These are phyloP conservation scores for Liquidambar formosana DNA, from an alignment of 164 flowering plant genomes.

Conservation along the genomic window DNA sequence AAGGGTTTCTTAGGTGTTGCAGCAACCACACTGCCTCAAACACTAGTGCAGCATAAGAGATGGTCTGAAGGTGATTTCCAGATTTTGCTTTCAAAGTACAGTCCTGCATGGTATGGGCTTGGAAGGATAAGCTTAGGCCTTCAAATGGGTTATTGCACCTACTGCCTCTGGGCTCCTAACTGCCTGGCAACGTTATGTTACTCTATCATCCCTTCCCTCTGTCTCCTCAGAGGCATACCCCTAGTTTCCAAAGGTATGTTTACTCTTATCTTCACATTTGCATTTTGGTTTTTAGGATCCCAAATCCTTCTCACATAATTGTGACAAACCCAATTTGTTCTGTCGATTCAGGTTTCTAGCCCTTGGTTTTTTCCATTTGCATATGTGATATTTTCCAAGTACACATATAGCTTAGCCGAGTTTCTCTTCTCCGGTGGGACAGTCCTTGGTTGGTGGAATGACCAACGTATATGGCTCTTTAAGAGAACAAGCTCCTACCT, in stretches of 20 bases:
- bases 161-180: slow-evolving; percentile 53
- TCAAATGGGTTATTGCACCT: slow-evolving; percentile 48
- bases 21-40: slow-evolving; percentile 42
- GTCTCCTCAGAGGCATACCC: slow-evolving; percentile 54
- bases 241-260: slow-evolving; percentile 59
- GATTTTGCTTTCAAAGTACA: slow-evolving; percentile 50
- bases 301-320: background rate
- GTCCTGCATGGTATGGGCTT: slow-evolving; percentile 49
- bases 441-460: slow-evolving; percentile 65
- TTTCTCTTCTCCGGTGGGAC: slow-evolving; percentile 53
- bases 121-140: slow-evolving; percentile 48
- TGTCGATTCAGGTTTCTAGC: slow-evolving; percentile 48
- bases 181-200: slow-evolving; percentile 55
- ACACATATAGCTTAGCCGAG: slow-evolving; percentile 38
- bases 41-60: slow-evolving; percentile 72
- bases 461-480: slow-evolving; percentile 70
- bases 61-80: slow-evolving; percentile 81
- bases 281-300: background rate
- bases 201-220: slow-evolving; percentile 58
- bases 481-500: slow-evolving; percentile 58
- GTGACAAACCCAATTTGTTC: background rate
- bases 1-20: slow-evolving; percentile 58
- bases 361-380: slow-evolving; percentile 67
- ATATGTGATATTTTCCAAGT: slow-evolving; percentile 34
- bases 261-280: background rate